Evolutionary conservation across 2,329 filamentous ascomycete species (phyloP), one percentile per base, ranked within the genome.

Genomic region (Penicillium digitatum): DNA sequence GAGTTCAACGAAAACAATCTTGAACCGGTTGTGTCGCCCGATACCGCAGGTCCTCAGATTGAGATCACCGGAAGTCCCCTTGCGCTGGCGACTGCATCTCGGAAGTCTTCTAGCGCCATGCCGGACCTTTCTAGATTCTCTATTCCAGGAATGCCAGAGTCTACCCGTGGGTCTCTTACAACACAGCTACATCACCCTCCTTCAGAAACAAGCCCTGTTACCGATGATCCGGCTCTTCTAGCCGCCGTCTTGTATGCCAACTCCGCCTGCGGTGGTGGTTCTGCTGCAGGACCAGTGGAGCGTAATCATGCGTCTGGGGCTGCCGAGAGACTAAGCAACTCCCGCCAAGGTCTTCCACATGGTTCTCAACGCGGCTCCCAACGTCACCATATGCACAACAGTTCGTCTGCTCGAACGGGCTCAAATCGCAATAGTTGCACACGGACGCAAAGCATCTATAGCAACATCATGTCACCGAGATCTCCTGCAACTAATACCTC

Each of bases 401-500:
- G 62, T 42, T 75, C 72, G 1, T 71, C 72, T 18, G 67, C 62
- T 27, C 69, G 68, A 37, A 68, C 64, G 7, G 69, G 60, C 31
- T 69, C 71, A 4, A 68, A 71, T 52, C 70, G 72, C 44, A 70
- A 72, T 40, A 74, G 71, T 49, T 69, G 70, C 55, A 72, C 72
- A 12, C 70, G 73, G 11, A 74, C 72, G 7, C 73, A 75, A 50
- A 75, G 73, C 53, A 73, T 73, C 5, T 72, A 76, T 55, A 75
- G 74, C 47, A 75, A 75, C 55, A 73, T 69, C 14, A 71, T 72
- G 64, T 73, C 74, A 1, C 72, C 74, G 1, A 70, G 73, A 5
- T 76, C 74, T 6, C 73, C 73, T 1, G 69, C 71, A 11, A 77
- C 75, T n/a, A 76, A 77, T 54, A 74, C 74, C 18, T 75, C 75